Evolutionary conservation across 176 grass and related monocot genomes (phyloP).

Genomic region (Hordeum marinum): DNA sequence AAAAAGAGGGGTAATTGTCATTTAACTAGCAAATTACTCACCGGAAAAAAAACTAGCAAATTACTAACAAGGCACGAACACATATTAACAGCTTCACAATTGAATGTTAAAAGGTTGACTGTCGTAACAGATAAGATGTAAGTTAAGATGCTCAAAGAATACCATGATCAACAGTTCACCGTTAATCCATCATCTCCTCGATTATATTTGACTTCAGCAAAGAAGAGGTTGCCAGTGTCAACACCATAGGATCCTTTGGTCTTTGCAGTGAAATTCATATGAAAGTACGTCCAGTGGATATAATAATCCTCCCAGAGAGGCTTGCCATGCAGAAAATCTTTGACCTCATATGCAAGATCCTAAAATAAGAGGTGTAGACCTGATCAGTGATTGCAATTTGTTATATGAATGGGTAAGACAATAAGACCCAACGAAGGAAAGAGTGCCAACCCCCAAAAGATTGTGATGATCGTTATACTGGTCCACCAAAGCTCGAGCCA

Average conservation of each 20-base stretch:
- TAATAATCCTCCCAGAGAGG: not conserved
- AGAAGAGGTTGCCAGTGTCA: not conserved
- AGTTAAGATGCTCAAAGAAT: not conserved
- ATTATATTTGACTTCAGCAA: not conserved
- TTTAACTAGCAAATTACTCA: too few species aligned
- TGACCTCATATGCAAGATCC: not conserved
- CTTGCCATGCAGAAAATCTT: not conserved
- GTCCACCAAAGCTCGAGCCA: not conserved
- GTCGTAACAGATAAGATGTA: too few species aligned
- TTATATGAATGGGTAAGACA: not conserved
- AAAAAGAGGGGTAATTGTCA: too few species aligned
- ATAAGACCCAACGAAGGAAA: not conserved
- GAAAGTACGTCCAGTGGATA: not conserved
- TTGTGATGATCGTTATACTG: not conserved
- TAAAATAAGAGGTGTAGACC: too few species aligned
- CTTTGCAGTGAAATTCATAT: slow-evolving; percentile 14
- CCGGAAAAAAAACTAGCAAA: too few species aligned
- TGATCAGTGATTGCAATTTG: not conserved
- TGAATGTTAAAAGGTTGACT: too few species aligned
- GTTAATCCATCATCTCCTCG: not conserved
- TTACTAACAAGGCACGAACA: too few species aligned
- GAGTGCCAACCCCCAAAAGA: not conserved
- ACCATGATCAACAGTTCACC: not conserved
- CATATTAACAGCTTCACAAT: too few species aligned
- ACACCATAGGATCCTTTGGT: not conserved